Percentiles rank a stretch among this genome's conserved stretches.
phyloP scores from a whole-genome alignment of 345 rosid genomes.

The Eucalyptus marginata region DNA sequence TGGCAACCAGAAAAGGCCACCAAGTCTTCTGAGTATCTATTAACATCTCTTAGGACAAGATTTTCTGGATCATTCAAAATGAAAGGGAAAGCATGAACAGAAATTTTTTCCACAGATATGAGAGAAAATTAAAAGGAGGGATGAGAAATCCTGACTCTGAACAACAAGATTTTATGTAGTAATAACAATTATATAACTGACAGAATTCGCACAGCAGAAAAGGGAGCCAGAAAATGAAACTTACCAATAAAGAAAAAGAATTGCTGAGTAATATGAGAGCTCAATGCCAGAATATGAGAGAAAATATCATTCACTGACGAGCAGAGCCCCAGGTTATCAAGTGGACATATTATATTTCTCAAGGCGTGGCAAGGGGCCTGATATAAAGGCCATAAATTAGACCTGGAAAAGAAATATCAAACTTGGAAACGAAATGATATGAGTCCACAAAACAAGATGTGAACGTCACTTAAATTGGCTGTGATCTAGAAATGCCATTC shows the following conservation, averaged over 20 bases:
- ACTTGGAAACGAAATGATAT: not conserved
- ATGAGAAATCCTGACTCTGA: not conserved
- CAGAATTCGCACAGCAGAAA: not conserved
- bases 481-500: not conserved
- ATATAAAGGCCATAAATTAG: slow-evolving; percentile 2
- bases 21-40: slow-evolving; percentile 12
- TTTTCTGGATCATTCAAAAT: slow-evolving; percentile 21
- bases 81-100: not conserved
- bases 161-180: not conserved
- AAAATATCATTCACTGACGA: slow-evolving; percentile 16
- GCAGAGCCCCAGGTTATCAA: slow-evolving; percentile 17
- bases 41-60: slow-evolving; percentile 32
- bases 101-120: not conserved
- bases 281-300: slow-evolving; percentile 17
- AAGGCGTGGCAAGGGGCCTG: slow-evolving; percentile 18
- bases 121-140: not conserved
- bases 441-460: not conserved
- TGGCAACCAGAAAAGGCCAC: not conserved
- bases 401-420: not conserved
- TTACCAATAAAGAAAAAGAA: slow-evolving; percentile 35
- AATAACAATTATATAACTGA: not conserved
- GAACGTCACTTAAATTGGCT: not conserved
- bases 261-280: slow-evolving; percentile 16
- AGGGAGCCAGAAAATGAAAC: not conserved
- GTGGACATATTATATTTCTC: slow-evolving; percentile 1